A percentile compares a stretch with the other conserved stretches of the same genome.
Evolutionary conservation across 1,284 basidiomycete genomes (phyloP).

Genomic region (Stereum hirsutum): DNA sequence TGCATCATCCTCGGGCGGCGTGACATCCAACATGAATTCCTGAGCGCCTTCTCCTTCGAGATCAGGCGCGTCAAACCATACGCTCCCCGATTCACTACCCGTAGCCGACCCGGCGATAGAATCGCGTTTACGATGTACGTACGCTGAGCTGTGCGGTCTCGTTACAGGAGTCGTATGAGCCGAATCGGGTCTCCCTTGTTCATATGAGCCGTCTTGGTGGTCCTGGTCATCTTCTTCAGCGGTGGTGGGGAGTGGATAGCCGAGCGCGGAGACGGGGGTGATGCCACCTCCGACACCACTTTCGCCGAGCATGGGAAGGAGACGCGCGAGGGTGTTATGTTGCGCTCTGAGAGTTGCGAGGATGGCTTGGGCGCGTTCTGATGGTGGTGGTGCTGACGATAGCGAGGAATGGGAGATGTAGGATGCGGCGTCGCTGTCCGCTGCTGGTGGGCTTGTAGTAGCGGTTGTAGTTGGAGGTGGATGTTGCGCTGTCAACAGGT

Average conservation of each 20-base stretch:
- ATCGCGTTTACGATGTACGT: too few relatives aligned
- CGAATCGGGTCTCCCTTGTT: constrained; percentile 36
- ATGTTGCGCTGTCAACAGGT: constrained; percentile 6
- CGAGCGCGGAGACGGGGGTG: constrained; percentile 23
- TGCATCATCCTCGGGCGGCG: constrained; percentile 32
- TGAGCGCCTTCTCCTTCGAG: constrained; percentile 41
- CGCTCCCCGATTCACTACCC: constrained; percentile 47
- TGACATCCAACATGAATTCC: constrained; percentile 55
- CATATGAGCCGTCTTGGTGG: constrained; percentile 22
- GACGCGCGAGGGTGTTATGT: constrained; percentile 40
- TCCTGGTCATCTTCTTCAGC: constrained; percentile 37
- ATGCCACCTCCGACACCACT: too few relatives aligned
- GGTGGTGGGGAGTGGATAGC: constrained; percentile 36
- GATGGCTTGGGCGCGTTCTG: constrained; percentile 32
- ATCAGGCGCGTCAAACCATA: constrained; percentile 69
- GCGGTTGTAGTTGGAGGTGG: neutral
- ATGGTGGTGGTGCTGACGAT: constrained; percentile 10
- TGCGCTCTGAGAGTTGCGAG: constrained; percentile 52
- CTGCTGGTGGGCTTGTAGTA: too few relatives aligned
- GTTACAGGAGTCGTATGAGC: constrained; percentile 41
- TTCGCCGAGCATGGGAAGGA: too few relatives aligned
- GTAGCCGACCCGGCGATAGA: too few relatives aligned
- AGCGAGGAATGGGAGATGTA: neutral
- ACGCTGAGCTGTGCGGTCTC: too few relatives aligned
- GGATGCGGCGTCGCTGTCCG: neutral